Conservation (phyloP, 345 rosid species). For the Citrus sp. region DNA sequence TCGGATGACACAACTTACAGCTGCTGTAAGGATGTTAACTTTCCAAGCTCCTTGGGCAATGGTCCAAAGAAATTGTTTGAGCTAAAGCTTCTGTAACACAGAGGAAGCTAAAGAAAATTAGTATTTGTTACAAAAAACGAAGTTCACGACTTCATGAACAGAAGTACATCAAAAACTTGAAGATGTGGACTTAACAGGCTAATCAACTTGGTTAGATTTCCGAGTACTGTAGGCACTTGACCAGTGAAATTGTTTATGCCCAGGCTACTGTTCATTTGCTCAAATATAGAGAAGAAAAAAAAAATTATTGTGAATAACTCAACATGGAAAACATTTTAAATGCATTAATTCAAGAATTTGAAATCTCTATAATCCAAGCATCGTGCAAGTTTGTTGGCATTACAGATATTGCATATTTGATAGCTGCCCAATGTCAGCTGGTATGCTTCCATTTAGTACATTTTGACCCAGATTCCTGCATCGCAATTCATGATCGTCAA, state of each 20-base stretch:
- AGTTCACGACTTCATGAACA: neutral
- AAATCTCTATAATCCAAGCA: neutral
- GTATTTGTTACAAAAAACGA: neutral
- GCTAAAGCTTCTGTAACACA: conserved; percentile 46
- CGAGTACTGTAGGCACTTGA: conserved; percentile 47
- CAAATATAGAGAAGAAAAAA: conserved; percentile 11
- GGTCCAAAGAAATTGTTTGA: conserved; percentile 51
- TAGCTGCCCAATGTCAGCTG: conserved; percentile 42
- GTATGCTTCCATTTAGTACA: conserved; percentile 45
- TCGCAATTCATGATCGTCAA: conserved; percentile 3
- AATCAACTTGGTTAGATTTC: conserved; percentile 47
- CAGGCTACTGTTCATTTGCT: conserved; percentile 41
- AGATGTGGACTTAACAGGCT: conserved; percentile 41
- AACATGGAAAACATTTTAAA: neutral
- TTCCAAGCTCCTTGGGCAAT: conserved; percentile 46
- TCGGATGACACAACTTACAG: conserved; percentile 34
- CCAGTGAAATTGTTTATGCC: conserved; percentile 61
- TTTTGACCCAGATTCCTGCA: conserved; percentile 57
- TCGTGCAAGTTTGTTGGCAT: conserved; percentile 7
- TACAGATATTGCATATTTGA: conserved; percentile 57
- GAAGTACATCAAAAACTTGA: neutral
- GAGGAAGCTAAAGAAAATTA: neutral
- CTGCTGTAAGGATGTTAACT: conserved; percentile 41
- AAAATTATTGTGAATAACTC: conserved; percentile 8
- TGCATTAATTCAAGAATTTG: neutral